Percentiles rank a stretch among this genome's conserved stretches.
Conservation (phyloP, 768 basidiomycete genomes). For the Lactarius sanguifluus region DNA sequence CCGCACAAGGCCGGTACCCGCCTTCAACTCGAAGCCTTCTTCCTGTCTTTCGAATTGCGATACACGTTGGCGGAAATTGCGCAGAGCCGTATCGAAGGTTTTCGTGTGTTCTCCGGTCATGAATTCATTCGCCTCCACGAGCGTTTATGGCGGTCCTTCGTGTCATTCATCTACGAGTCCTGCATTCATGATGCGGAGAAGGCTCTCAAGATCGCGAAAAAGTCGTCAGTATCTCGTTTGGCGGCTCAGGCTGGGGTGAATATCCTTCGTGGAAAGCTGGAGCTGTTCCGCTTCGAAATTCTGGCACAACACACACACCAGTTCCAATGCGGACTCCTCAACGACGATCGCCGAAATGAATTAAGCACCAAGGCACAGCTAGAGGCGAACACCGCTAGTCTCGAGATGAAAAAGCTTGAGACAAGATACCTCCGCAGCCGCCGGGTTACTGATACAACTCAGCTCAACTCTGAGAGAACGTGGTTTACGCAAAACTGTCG, state of each 20-base stretch:
- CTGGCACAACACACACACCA: conserved; percentile 22
- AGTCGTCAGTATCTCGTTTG: conserved; percentile 35
- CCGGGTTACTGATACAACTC: conserved; percentile 20
- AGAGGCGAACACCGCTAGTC: not conserved
- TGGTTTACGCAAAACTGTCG: conserved; percentile 36
- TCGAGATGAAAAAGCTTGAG: conserved; percentile 5
- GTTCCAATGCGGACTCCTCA: not conserved
- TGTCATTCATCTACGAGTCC: conserved; percentile 32
- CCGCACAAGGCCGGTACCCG: conserved; percentile 39
- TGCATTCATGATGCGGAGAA: conserved; percentile 32
- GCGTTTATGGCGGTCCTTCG: conserved; percentile 30
- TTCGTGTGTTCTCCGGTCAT: conserved; percentile 15
- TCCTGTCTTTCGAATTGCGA: conserved; percentile 40
- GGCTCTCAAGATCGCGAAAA: conserved; percentile 27
- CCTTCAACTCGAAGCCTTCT: conserved; percentile 38
- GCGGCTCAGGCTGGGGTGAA: conserved; percentile 31
- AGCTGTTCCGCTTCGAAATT: conserved; percentile 33
- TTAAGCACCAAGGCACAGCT: not conserved
- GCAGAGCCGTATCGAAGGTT: conserved; percentile 29
- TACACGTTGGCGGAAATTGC: conserved; percentile 37
- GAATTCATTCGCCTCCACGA: conserved; percentile 20
- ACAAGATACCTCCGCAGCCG: conserved; percentile 31
- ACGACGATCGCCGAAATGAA: not conserved
- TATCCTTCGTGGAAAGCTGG: conserved; percentile 34
- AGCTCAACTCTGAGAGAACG: conserved; percentile 29